Conservation (phyloP, 83 land plant species). For the Picea mariana region DNA sequence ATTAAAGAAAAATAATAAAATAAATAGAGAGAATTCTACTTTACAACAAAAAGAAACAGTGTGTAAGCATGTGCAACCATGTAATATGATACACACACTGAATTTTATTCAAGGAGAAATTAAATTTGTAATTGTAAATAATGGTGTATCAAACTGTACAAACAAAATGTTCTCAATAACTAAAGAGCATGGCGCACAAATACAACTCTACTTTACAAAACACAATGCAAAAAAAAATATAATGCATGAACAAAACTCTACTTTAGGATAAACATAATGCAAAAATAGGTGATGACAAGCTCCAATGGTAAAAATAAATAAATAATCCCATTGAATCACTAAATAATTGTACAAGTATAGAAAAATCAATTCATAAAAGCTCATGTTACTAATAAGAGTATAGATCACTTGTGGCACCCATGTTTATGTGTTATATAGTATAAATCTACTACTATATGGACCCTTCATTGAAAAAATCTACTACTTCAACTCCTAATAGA, state of each 20-base stretch:
- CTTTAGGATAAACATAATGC: neutral
- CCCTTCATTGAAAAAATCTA: neutral
- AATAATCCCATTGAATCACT: neutral
- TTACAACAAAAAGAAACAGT: neutral
- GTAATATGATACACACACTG: neutral
- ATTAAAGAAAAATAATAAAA: neutral
- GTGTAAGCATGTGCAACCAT: neutral
- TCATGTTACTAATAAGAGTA: neutral
- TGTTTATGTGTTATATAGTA: neutral
- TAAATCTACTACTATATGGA: too few species aligned
- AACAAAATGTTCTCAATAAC: too few species aligned
- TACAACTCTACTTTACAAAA: neutral
- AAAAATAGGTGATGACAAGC: neutral
- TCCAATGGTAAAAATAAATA: too few species aligned
- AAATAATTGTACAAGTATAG: neutral
- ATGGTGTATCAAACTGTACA: too few species aligned
- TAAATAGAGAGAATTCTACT: neutral
- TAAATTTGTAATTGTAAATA: too few species aligned
- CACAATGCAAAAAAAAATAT: neutral
- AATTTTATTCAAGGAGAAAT: neutral
- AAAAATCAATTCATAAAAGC: neutral
- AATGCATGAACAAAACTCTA: neutral
- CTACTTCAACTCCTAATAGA: neutral
- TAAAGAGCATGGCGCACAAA: too few species aligned
- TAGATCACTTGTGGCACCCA: neutral